phyloP scores from a whole-genome alignment of 192 early-diverging fungal genomes.

The Coemansia asiatica region DNA sequence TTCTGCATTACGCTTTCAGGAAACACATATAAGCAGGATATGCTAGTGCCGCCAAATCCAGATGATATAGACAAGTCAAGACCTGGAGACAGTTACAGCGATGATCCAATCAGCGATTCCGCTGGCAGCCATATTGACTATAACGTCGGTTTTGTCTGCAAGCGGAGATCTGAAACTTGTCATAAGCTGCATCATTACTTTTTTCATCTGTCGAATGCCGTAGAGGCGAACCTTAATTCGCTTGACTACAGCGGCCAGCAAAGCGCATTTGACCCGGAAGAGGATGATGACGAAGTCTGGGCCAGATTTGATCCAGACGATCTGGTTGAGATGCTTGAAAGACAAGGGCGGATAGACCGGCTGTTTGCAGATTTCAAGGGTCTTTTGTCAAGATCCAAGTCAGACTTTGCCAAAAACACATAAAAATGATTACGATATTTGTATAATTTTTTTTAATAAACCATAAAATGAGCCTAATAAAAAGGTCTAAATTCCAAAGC shows the following conservation, averaged over 20 bases:
- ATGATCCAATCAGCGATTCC: neutral
- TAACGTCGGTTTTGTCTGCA: constrained; percentile 37
- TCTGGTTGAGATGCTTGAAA: constrained; percentile 37
- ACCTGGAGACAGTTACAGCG: neutral
- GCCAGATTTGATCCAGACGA: constrained; percentile 22
- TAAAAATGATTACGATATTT: neutral
- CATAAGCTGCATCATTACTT: constrained; percentile 52
- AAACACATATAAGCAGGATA: constrained; percentile 24
- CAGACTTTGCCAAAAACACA: constrained; percentile 18
- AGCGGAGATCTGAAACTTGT: constrained; percentile 28
- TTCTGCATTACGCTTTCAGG: constrained; percentile 34
- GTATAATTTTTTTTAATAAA: too few relatives aligned
- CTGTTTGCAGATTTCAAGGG: constrained; percentile 31
- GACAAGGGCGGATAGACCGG: constrained; percentile 19
- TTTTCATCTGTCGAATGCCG: constrained; percentile 20
- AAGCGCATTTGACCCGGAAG: neutral
- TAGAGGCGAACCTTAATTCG: constrained; percentile 20
- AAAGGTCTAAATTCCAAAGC: too few relatives aligned
- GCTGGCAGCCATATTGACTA: constrained; percentile 15
- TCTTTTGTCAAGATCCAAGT: constrained; percentile 29
- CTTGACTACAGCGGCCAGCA: neutral
- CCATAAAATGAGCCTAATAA: too few relatives aligned
- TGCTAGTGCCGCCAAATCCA: constrained; percentile 28
- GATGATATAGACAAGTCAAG: neutral
- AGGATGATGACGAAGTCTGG: neutral